These are phyloP conservation scores for Boletus reticuloceps DNA, from an alignment of 768 basidiomycete genomes.

Conservation along the genomic window DNA sequence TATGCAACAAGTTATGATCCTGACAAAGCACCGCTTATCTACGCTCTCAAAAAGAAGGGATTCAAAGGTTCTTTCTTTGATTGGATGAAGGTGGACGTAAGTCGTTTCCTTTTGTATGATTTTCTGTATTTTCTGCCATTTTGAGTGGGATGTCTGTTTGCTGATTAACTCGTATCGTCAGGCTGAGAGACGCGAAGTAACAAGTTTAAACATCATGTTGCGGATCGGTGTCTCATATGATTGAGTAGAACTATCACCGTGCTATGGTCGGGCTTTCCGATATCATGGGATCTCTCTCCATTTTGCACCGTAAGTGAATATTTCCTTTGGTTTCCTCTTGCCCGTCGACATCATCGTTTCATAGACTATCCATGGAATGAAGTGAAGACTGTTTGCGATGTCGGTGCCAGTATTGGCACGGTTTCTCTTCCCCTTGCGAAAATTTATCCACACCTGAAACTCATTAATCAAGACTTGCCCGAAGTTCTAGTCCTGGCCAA, in stretches of 20 bases:
- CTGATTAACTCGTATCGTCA: neutral
- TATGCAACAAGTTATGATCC: slow-evolving; percentile 24
- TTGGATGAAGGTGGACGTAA: slow-evolving; percentile 21
- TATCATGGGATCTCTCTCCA: slow-evolving; percentile 23
- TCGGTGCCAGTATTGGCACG: slow-evolving; percentile 29
- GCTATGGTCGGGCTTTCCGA: slow-evolving; percentile 22
- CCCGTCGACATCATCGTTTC: neutral
- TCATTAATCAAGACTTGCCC: slow-evolving; percentile 29
- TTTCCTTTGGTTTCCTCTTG: neutral
- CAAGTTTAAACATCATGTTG: neutral
- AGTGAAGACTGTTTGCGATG: slow-evolving; percentile 25
- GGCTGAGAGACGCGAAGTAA: slow-evolving; percentile 17
- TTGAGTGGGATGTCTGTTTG: neutral
- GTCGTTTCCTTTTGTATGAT: neutral
- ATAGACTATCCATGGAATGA: slow-evolving; percentile 27
- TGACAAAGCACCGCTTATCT: slow-evolving; percentile 19
- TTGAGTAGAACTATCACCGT: slow-evolving; percentile 19
- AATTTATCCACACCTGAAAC: slow-evolving; percentile 25
- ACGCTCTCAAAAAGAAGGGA: slow-evolving; percentile 17
- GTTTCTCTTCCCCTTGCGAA: slow-evolving; percentile 28
- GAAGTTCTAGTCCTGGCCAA: slow-evolving; percentile 23
- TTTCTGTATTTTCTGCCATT: no score
- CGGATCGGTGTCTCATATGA: neutral
- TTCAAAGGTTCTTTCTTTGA: slow-evolving; percentile 21
- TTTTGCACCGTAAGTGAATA: slow-evolving; percentile 20